phyloP scores from a whole-genome alignment of 768 basidiomycete species.

The Mycena metata region DNA sequence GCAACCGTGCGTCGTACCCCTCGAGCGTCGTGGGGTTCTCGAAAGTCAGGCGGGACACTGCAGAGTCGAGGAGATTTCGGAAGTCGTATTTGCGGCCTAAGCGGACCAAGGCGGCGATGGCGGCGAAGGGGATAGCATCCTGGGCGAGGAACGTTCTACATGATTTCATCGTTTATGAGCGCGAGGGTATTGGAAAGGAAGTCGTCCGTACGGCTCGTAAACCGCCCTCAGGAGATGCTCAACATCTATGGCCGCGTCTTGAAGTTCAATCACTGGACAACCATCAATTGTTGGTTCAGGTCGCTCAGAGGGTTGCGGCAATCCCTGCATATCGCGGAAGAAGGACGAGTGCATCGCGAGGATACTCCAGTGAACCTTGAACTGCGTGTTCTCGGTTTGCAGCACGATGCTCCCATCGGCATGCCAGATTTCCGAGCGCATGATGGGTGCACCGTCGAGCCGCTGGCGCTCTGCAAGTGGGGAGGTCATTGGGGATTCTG shows the following conservation, averaged over 20 bases:
- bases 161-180: not conserved
- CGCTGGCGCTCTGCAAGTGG: too few relatives aligned
- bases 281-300: conserved; percentile 13
- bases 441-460: not conserved
- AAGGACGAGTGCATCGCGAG: conserved; percentile 14
- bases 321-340: conserved; percentile 19
- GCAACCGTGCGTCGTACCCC: not conserved
- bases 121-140: not conserved
- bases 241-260: conserved; percentile 15
- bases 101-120: not conserved
- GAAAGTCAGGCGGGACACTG: not conserved
- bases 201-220: not conserved
- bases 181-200: not conserved
- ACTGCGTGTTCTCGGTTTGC: conserved; percentile 21
- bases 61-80: not conserved
- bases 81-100: conserved; percentile 6
- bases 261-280: conserved; percentile 11
- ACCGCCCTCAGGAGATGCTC: not conserved
- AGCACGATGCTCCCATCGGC: conserved; percentile 24
- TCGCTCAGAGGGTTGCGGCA: conserved; percentile 24
- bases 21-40: conserved; percentile 6
- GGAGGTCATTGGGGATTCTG: too few relatives aligned
- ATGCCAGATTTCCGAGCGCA: conserved; percentile 14
- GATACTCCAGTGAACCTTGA: conserved; percentile 29
- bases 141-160: not conserved